These are phyloP conservation scores for Pulicaria dysenterica DNA, from an alignment of 129 eudicot genomes.

Conservation along the genomic window DNA sequence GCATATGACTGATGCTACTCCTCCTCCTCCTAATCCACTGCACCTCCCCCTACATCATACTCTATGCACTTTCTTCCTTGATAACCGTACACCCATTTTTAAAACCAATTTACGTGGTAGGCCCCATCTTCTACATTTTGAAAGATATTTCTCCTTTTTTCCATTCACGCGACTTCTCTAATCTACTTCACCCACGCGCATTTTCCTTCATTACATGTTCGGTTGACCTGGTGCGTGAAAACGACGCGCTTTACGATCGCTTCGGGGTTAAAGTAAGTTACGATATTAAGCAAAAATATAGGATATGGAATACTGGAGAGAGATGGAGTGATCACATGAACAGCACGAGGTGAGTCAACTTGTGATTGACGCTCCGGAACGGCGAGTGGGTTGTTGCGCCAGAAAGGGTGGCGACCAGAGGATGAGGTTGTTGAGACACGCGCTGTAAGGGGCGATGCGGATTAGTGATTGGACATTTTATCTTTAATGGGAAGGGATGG, in stretches of 20 bases:
- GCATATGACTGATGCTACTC: constrained; percentile 27
- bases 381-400: neutral
- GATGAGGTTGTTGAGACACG: neutral
- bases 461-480: neutral
- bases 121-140: constrained; percentile 14
- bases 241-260: constrained; percentile 21
- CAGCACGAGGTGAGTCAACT: constrained; percentile 42
- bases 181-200: neutral
- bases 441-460: neutral
- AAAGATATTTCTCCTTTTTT: constrained; percentile 13
- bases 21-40: no score
- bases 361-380: constrained; percentile 14
- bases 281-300: constrained; percentile 17
- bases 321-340: constrained; percentile 44
- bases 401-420: neutral
- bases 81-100: constrained; percentile 31
- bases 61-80: constrained; percentile 37
- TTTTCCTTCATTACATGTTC: no score
- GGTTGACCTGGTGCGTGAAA: neutral
- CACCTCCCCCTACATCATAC: constrained; percentile 29
- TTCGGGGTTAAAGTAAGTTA: neutral
- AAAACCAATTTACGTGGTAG: constrained; percentile 25
- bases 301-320: constrained; percentile 15
- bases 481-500: constrained; percentile 17
- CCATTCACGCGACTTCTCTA: neutral